Conservation (phyloP, 345 rosid species). For the Angophora floribunda region DNA sequence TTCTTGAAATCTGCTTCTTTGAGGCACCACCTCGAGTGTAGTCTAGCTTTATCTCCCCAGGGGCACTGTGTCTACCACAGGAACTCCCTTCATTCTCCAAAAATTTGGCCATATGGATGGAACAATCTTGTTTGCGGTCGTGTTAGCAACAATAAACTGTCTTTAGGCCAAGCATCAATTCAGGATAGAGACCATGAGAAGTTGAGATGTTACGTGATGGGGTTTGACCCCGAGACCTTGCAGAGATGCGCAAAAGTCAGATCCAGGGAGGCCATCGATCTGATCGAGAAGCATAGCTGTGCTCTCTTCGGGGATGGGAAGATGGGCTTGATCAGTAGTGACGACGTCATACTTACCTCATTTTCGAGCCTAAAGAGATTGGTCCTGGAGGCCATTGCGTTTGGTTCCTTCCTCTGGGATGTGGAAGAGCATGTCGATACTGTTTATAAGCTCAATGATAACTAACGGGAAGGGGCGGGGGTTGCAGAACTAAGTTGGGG, state of each 20-base stretch:
- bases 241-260: constrained; percentile 59
- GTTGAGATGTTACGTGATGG: constrained; percentile 54
- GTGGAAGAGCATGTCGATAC: constrained; percentile 56
- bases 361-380: constrained; percentile 82
- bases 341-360: constrained; percentile 56
- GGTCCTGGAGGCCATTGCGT: constrained; percentile 87
- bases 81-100: constrained; percentile 26
- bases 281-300: constrained; percentile 65
- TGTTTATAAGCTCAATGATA: constrained; percentile 58
- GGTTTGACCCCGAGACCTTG: constrained; percentile 60
- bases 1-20: constrained; percentile 71
- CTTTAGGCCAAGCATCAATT: constrained; percentile 8
- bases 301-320: constrained; percentile 63
- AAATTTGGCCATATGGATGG: constrained; percentile 6
- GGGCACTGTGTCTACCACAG: constrained; percentile 6
- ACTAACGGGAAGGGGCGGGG: background rate
- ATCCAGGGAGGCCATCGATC: constrained; percentile 53
- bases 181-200: constrained; percentile 14
- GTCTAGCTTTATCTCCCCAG: constrained; percentile 15
- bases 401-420: constrained; percentile 96
- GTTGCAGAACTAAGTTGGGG: background rate
- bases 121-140: constrained; percentile 39
- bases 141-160: background rate
- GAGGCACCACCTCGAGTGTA: constrained; percentile 58
- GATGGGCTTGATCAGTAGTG: constrained; percentile 9